Evolutionary conservation across 2,329 filamentous ascomycete genomes (phyloP).

Genomic region (Cryphonectria carpinicola): DNA sequence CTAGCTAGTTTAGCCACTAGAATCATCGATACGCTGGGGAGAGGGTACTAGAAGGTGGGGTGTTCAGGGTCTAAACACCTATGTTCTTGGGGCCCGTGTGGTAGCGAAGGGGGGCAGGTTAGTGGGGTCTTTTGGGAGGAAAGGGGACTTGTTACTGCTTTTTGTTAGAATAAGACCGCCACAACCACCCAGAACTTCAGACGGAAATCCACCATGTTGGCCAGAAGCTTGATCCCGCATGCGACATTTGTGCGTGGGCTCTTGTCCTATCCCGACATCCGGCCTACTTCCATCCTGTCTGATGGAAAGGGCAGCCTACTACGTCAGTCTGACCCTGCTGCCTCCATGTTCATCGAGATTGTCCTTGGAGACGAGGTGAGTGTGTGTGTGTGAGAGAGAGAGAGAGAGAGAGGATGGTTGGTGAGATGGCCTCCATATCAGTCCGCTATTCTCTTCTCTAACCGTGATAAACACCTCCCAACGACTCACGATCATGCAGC

Average conservation of each 20-base stretch:
- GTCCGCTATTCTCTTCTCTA: neutral
- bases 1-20: neutral
- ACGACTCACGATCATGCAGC: neutral
- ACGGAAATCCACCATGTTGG: neutral
- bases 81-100: neutral
- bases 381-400: too few species aligned
- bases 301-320: too few species aligned
- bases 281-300: neutral
- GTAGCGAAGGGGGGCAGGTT: neutral
- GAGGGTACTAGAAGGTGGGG: neutral
- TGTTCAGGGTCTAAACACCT: neutral
- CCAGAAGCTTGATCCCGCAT: neutral
- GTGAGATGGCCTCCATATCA: neutral
- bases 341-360: slow-evolving; percentile 1
- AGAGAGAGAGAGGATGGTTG: neutral
- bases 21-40: neutral
- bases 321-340: neutral
- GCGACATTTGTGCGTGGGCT: slow-evolving; percentile 13
- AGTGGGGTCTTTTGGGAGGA: neutral
- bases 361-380: neutral
- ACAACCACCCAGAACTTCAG: neutral
- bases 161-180: neutral
- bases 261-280: neutral
- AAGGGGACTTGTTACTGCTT: neutral
- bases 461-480: neutral